Conservation (phyloP, 1,139 yeast species). For the Candida albicans region DNA sequence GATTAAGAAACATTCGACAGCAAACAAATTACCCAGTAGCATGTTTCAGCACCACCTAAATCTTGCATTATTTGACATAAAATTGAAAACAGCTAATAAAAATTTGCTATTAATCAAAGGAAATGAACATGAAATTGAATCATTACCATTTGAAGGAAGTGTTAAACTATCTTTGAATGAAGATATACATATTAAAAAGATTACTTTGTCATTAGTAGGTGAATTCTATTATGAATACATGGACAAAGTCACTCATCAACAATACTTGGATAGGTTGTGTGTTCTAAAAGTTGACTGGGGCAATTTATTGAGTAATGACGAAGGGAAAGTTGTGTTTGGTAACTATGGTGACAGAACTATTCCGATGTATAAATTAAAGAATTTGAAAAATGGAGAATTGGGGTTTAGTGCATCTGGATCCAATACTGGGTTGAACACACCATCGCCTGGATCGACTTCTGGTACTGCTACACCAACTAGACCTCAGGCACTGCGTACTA, state of each 20-base stretch:
- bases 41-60: constrained; percentile 28
- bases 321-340: constrained; percentile 48
- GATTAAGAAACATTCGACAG: background rate
- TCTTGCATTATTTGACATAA: constrained; percentile 36
- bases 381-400: constrained; percentile 9
- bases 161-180: constrained; percentile 56
- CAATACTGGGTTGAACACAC: constrained; percentile 17
- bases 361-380: constrained; percentile 15
- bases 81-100: constrained; percentile 50
- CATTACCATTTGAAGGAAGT: constrained; percentile 54
- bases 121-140: constrained; percentile 56
- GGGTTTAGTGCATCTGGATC: background rate
- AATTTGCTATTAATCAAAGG: constrained; percentile 58
- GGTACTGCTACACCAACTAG: constrained; percentile 13
- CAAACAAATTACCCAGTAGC: background rate
- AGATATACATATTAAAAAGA: constrained; percentile 47
- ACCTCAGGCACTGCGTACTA: constrained; percentile 10
- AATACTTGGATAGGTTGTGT: constrained; percentile 49
- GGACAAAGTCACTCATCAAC: constrained; percentile 42
- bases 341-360: constrained; percentile 39
- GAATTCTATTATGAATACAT: constrained; percentile 55
- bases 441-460: constrained; percentile 8
- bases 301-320: constrained; percentile 49
- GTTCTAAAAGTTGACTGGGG: constrained; percentile 60
- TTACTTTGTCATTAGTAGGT: constrained; percentile 51